Base-by-base conservation (phyloP, 495 filamentous ascomycete species). In the Penicillium bovifimosum region DNA sequence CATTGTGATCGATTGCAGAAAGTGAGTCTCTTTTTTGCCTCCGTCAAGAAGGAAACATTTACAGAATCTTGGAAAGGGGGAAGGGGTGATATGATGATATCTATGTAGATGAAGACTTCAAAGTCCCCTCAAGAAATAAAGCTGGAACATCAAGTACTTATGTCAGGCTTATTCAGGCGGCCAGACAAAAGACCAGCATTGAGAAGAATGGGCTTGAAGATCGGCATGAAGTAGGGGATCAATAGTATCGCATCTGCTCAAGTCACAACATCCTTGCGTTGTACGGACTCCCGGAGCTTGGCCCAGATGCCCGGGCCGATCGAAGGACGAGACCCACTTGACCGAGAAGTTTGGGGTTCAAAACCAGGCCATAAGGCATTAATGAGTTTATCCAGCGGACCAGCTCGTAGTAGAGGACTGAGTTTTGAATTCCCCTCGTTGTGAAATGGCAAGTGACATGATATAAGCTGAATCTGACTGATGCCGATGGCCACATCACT, bases 291-390 rank as follows among this genome's bases (percentile, higher is more conserved):
- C 26, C 8, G 47, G 16, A 34, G 48, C 38, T 50, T 49, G 35
- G 34, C 34, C 36, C 13, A 42, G 29, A 42, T 35, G 38, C 29
- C 39, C 29, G 31, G 48, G 14, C 38, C 48, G 48, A 50, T 42
- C 48, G 16, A 42, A 24, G 2, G 20, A 24, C 4, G 47, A 39
- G 48, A 41, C 39, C 48, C 48, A 42, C 48, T 29, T 13, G 14
- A 35, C 18, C 31, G 38, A 50, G 34, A 50, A 50, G 18, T 33
- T 31, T 14, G 36, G 38, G 48, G 36, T 41, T 41, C 36, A 41
- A 46, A 42, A 17, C 13, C 39, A 42, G 31, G 45, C 45, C 33
- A 27, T 20, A 47, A 47, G 45, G 45, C 45, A 38, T 3, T 6
- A 35, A 38, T 17, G 6, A 29, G 6, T 0, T 28, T 39, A 24